Conservation (phyloP, 2,329 filamentous ascomycete genomes). For the Penicillium sp. region DNA sequence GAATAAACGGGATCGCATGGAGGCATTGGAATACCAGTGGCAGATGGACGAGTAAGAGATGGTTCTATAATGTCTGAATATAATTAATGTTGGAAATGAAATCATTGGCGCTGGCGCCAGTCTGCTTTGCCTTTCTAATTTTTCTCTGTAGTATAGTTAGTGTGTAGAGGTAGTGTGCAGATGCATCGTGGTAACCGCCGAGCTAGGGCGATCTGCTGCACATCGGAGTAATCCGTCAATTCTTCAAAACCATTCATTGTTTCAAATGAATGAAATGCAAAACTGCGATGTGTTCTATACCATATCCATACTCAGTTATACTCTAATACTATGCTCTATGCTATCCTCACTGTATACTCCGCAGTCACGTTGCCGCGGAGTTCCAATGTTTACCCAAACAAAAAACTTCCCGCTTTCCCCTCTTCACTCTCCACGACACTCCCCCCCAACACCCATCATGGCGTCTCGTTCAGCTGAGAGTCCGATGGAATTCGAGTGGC, state of each 20-base stretch:
- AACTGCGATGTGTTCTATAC: too few relatives aligned
- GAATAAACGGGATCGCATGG: constrained; percentile 75
- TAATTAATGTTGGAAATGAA: neutral
- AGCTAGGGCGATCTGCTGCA: too few relatives aligned
- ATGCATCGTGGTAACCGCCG: too few relatives aligned
- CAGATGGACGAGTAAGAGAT: constrained; percentile 81
- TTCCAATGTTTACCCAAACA: constrained; percentile 28
- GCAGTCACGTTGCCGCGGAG: constrained; percentile 10
- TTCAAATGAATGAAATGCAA: too few relatives aligned
- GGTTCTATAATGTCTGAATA: neutral
- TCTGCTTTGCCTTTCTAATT: too few relatives aligned
- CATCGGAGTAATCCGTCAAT: too few relatives aligned
- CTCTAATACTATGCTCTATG: too few relatives aligned
- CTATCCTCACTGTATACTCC: neutral
- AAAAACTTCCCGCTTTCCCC: constrained; percentile 21
- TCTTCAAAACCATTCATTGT: too few relatives aligned
- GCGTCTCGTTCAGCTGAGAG: constrained; percentile 48
- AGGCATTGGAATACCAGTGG: constrained; percentile 87
- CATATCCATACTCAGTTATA: too few relatives aligned
- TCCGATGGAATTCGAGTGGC: constrained; percentile 58
- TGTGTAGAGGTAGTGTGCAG: too few relatives aligned
- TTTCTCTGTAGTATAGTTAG: too few relatives aligned
- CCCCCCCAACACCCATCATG: constrained; percentile 29
- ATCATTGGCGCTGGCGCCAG: neutral
- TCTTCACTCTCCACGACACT: constrained; percentile 13